Base-by-base conservation (phyloP, 176 grass and related monocot species). In the Carex pumila region DNA sequence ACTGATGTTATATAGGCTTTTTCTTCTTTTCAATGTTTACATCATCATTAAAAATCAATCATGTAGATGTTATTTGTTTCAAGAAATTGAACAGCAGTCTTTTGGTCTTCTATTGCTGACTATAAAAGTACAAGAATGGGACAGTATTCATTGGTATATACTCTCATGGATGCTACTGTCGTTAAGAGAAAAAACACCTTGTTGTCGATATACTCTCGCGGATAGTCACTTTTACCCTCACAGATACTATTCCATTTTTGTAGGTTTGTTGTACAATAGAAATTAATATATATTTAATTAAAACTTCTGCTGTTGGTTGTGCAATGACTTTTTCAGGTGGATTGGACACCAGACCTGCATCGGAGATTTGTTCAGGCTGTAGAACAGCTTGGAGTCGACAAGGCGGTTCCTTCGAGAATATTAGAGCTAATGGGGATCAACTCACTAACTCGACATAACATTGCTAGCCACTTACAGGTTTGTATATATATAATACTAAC, bases 281-380 rank as follows among this genome's bases (percentile, higher is more conserved):
- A 69, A 69, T 37, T 25, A 25, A 69, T 69, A 8, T 41, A 39
- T 74, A 39, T 5, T n/a, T 29, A 13, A 43, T 72, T 52, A 52
- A 52, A 39, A 7, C 69, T 13, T 6, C 50, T 54, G 15, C 3
- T 53, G 9, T 29, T 68, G 58, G 31, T 81, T 83, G 31, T 83
- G 14, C 22, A 13, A 56, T 36, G 43, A 2, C 12, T 4, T 8
- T 31, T 61, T 13, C 56, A 98, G 95, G 95, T 98, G 77, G 95
- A 98, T 79, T 98, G 95, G 95, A 95, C 95, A 30, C 89, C 95
- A 36, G 95, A 98, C 59, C 89, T 95, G 66, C 95, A 98, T 60
- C 91, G 95, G 85, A 93, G 65, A 64, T 98, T 98, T 61, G 92
- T 98, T 17, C 95, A 93, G 81, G 92, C 91, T 0, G 92, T 95